Conservation (phyloP, 371 early-diverging fungal genomes). For the Syncephalastrum sp. region DNA sequence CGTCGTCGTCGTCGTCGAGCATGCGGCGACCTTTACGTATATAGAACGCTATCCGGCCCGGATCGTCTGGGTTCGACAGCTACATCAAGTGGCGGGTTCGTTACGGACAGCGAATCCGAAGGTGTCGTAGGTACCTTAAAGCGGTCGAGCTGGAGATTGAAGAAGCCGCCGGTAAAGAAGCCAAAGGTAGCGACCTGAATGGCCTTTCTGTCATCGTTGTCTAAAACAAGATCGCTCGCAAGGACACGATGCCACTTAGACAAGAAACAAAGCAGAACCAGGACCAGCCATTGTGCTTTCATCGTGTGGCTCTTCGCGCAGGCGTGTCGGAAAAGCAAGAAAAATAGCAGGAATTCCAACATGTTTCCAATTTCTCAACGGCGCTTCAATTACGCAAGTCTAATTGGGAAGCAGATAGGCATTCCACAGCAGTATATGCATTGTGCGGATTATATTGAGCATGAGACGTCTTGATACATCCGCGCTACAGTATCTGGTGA, state of each 20-base stretch:
- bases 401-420: too few species aligned
- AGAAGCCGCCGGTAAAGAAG: slow-evolving; percentile 45
- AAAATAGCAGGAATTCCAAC: too few species aligned
- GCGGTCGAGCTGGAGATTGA: slow-evolving; percentile 36
- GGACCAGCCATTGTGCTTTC: background rate
- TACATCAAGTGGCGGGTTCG: background rate
- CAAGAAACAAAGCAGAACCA: background rate
- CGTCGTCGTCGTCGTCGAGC: slow-evolving; percentile 11
- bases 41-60: slow-evolving; percentile 36
- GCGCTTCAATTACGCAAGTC: too few species aligned
- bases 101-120: too few species aligned
- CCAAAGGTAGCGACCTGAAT: slow-evolving; percentile 51
- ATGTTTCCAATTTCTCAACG: too few species aligned
- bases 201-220: slow-evolving; percentile 39
- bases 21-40: slow-evolving; percentile 27
- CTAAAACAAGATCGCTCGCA: slow-evolving; percentile 28
- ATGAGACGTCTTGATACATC: too few species aligned
- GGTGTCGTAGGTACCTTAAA: slow-evolving; percentile 29
- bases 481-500: too few species aligned
- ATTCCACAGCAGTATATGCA: too few species aligned
- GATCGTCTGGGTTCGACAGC: slow-evolving; percentile 14
- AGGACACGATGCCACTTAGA: background rate
- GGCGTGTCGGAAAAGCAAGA: too few species aligned
- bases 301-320: too few species aligned
- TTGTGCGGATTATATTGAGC: too few species aligned